These are phyloP conservation scores for Senecio squalidus DNA, from an alignment of 140 eudicot genomes.

Conservation along the genomic window DNA sequence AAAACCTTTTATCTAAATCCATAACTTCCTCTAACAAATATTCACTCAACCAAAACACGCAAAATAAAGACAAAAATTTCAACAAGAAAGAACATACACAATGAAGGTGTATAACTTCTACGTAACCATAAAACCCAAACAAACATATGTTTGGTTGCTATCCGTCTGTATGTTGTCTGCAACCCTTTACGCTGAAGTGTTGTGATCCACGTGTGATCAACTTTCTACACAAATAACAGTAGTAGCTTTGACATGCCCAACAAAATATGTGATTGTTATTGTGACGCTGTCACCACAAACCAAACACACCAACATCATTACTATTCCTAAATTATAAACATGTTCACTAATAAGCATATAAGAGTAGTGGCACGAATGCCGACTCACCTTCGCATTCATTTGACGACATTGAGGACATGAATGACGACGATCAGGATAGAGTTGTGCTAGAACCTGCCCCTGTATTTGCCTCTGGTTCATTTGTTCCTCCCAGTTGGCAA, in stretches of 20 bases:
- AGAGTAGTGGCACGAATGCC: neutral
- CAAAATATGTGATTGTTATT: conserved; percentile 87
- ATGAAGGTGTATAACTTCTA: neutral
- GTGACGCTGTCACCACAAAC: conserved; percentile 43
- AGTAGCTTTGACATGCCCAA: conserved; percentile 83
- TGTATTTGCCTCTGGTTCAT: conserved; percentile 43
- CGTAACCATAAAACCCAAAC: conserved; percentile 2
- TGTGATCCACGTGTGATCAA: conserved; percentile 55
- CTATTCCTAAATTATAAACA: neutral
- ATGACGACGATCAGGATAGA: conserved; percentile 36
- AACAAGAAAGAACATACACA: too few species aligned
- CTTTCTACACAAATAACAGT: conserved; percentile 72
- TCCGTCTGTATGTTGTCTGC: conserved; percentile 83
- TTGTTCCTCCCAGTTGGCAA: conserved; percentile 53
- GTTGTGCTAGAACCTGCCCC: conserved; percentile 44
- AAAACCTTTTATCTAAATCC: too few species aligned
- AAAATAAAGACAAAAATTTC: too few species aligned
- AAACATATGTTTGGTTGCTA: conserved; percentile 13
- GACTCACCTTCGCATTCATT: conserved; percentile 52
- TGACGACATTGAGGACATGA: conserved; percentile 79
- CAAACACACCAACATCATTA: neutral
- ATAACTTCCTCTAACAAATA: too few species aligned
- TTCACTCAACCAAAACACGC: too few species aligned
- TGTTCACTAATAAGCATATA: neutral
- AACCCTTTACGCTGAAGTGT: conserved; percentile 75